A percentile compares a stretch with the other conserved stretches of the same genome.
These are phyloP conservation scores for Geotrichum histeridarum DNA, from an alignment of 1,139 yeast species.

Conservation along the genomic window DNA sequence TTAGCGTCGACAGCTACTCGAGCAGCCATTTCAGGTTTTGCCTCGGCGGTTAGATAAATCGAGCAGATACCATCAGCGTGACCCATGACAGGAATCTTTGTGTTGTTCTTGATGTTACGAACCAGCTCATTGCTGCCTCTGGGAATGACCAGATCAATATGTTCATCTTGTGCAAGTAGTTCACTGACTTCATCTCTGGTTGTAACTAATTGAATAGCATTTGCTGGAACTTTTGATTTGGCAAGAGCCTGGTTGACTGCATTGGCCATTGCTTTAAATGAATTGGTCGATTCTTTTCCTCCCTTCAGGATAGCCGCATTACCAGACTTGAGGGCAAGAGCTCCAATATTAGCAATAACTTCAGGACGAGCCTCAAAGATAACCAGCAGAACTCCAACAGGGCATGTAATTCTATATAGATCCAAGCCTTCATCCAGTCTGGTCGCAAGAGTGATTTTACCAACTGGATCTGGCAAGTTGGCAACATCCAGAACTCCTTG, in stretches of 20 bases:
- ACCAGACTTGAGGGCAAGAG: slow-evolving; percentile 92
- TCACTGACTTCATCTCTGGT: slow-evolving; percentile 88
- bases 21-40: slow-evolving; percentile 70
- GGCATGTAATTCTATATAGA: slow-evolving; percentile 78
- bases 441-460: slow-evolving; percentile 73
- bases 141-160: slow-evolving; percentile 93
- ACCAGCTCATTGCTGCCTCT: slow-evolving; percentile 93
- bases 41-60: slow-evolving; percentile 69
- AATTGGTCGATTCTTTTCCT: slow-evolving; percentile 84
- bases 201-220: slow-evolving; percentile 79
- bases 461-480: slow-evolving; percentile 81
- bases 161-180: slow-evolving; percentile 74
- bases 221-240: slow-evolving; percentile 58
- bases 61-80: slow-evolving; percentile 98
- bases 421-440: slow-evolving; percentile 83
- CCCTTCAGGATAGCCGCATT: slow-evolving; percentile 91
- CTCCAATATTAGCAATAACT: slow-evolving; percentile 95
- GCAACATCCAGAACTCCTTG: slow-evolving; percentile 94
- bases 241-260: slow-evolving; percentile 60
- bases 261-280: slow-evolving; percentile 76
- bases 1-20: slow-evolving; percentile 78
- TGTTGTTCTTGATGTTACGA: slow-evolving; percentile 71
- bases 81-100: slow-evolving; percentile 94
- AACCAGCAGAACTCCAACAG: slow-evolving; percentile 88
- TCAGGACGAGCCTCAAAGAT: slow-evolving; percentile 97